A percentile compares a stretch with the other conserved stretches of the same genome.
phyloP scores from a whole-genome alignment of 2,329 filamentous ascomycete genomes.

The Lasiodiplodia theobromae region DNA sequence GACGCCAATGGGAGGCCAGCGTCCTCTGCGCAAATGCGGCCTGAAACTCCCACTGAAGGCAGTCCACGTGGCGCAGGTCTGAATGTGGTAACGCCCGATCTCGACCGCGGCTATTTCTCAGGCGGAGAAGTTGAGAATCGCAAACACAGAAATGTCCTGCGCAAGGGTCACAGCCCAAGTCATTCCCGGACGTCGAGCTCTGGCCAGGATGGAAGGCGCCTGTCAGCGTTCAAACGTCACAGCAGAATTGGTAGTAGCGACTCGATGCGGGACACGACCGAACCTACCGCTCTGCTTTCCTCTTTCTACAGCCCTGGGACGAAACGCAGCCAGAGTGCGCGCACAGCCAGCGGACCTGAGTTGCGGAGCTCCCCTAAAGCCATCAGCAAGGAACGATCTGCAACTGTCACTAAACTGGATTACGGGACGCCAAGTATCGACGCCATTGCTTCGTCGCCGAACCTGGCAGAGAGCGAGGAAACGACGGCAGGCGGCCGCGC shows the following conservation, averaged over 20 bases:
- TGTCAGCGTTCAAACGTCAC: slow-evolving; percentile 72
- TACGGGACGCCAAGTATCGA: slow-evolving; percentile 57
- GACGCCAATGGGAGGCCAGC: slow-evolving; percentile 36
- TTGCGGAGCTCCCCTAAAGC: slow-evolving; percentile 34
- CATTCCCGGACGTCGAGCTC: slow-evolving; percentile 79
- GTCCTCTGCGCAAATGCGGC: slow-evolving; percentile 20
- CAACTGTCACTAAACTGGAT: slow-evolving; percentile 65
- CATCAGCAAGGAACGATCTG: slow-evolving; percentile 44
- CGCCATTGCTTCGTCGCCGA: slow-evolving; percentile 50
- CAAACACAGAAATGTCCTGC: slow-evolving; percentile 72
- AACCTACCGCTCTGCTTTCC: slow-evolving; percentile 58
- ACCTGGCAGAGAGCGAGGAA: slow-evolving; percentile 54
- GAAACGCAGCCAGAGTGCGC: slow-evolving; percentile 41
- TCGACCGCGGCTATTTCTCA: slow-evolving; percentile 93
- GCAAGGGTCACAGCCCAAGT: slow-evolving; percentile 71
- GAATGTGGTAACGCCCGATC: slow-evolving; percentile 57
- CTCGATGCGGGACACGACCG: slow-evolving; percentile 67
- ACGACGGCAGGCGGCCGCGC: slow-evolving; percentile 50
- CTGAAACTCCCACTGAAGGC: slow-evolving; percentile 29
- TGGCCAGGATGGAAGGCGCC: slow-evolving; percentile 65
- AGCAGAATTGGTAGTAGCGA: slow-evolving; percentile 82
- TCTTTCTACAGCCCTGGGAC: slow-evolving; percentile 40
- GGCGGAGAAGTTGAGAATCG: slow-evolving; percentile 82
- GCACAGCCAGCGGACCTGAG: slow-evolving; percentile 58
- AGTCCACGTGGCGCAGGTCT: slow-evolving; percentile 39